A percentile compares a stretch with the other conserved stretches of the same genome.
Evolutionary conservation across 192 early-diverging fungal species (phyloP).

Genomic region (Dispira parvispora): DNA sequence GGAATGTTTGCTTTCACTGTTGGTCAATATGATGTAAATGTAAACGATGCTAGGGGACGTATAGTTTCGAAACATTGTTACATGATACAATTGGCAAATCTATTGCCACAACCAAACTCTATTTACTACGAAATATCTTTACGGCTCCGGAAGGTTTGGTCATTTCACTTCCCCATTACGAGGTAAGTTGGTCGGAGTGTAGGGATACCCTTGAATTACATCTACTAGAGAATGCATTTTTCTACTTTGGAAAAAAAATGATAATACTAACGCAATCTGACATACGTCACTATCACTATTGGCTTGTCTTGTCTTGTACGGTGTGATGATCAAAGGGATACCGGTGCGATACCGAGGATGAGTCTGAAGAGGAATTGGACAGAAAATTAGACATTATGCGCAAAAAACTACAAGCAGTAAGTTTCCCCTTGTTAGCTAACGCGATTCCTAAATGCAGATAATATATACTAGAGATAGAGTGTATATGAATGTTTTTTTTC

Average conservation of each 20-base stretch:
- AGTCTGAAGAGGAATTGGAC: conserved; percentile 20
- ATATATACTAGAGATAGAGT: no score
- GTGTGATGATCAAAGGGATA: conserved; percentile 12
- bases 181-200: conserved; percentile 16
- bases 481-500: no score
- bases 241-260: background rate
- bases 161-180: conserved; percentile 34
- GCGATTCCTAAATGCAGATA: no score
- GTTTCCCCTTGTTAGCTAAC: background rate
- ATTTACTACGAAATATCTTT: conserved; percentile 56
- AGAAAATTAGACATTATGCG: conserved; percentile 21
- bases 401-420: conserved; percentile 24
- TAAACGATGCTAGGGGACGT: conserved; percentile 32
- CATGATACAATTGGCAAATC: conserved; percentile 63
- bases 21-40: background rate
- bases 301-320: background rate
- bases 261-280: conserved; percentile 1
- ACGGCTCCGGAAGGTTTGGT: conserved; percentile 37
- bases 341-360: conserved; percentile 17
- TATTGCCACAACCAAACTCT: conserved; percentile 74
- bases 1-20: no score
- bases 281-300: background rate
- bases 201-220: background rate
- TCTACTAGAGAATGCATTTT: background rate
- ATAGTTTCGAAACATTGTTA: conserved; percentile 56